Percentiles rank a stretch among this genome's conserved stretches.
These are phyloP conservation scores for Delonix regia DNA, from an alignment of 306 rosid species.

Conservation along the genomic window DNA sequence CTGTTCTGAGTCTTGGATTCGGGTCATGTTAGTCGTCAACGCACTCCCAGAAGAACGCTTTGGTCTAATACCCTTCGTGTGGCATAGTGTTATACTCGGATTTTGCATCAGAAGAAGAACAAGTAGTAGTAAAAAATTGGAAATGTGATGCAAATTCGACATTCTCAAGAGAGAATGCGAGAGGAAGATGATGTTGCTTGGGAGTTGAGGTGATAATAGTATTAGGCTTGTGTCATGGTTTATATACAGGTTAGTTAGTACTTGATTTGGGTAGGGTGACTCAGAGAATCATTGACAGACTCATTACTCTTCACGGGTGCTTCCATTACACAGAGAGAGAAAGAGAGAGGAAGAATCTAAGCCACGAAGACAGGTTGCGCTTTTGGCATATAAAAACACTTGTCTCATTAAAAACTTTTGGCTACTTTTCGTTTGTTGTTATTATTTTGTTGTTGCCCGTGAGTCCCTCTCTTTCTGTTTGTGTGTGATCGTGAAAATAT, in stretches of 20 bases:
- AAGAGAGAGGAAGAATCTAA: constrained; percentile 42
- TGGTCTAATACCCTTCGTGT: constrained; percentile 60
- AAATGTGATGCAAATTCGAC: constrained; percentile 47
- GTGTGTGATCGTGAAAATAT: constrained; percentile 55
- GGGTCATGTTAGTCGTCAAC: constrained; percentile 45
- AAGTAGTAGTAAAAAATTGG: constrained; percentile 38
- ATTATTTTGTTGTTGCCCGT: constrained; percentile 68
- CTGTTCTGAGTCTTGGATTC: constrained; percentile 60
- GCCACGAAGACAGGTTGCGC: constrained; percentile 54
- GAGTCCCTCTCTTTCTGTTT: constrained; percentile 59
- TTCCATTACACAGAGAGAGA: constrained; percentile 39
- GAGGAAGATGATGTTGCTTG: constrained; percentile 20
- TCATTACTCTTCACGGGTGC: constrained; percentile 73
- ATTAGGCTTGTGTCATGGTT: constrained; percentile 15
- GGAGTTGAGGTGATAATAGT: constrained; percentile 20
- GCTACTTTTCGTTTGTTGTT: constrained; percentile 44
- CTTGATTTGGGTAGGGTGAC: constrained; percentile 38
- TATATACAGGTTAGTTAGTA: constrained; percentile 36
- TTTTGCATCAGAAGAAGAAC: constrained; percentile 49
- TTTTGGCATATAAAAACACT: constrained; percentile 45
- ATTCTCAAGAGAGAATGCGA: constrained; percentile 45
- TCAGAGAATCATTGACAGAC: constrained; percentile 45
- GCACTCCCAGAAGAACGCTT: constrained; percentile 39
- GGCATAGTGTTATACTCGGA: constrained; percentile 49
- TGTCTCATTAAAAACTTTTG: constrained; percentile 20